Percentiles rank a stretch among this genome's conserved stretches.
phyloP scores from a whole-genome alignment of 805 yeast genomes.

The Wickerhamiella sergipiensis region DNA sequence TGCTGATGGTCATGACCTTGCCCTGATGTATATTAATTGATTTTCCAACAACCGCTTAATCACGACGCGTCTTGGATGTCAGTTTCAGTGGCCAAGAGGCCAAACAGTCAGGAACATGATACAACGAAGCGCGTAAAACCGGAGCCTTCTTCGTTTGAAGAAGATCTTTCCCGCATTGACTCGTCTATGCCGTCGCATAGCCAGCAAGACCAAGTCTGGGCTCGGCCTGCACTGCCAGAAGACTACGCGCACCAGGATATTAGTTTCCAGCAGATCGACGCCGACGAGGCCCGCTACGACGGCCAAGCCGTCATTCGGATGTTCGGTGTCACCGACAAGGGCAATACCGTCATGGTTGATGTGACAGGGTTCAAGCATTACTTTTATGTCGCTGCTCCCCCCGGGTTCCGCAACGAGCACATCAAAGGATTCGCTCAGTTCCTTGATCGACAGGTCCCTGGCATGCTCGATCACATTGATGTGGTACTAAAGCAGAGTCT shows the following conservation, averaged over 20 bases:
- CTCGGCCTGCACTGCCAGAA: conserved; percentile 41
- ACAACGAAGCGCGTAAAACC: conserved; percentile 1
- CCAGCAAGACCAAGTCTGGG: conserved; percentile 28
- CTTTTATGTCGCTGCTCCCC: conserved; percentile 82
- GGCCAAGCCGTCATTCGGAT: conserved; percentile 50
- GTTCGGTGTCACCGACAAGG: conserved; percentile 82
- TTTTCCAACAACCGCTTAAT: background rate
- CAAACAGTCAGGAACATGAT: background rate
- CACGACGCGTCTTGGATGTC: conserved; percentile 3
- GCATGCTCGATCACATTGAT: conserved; percentile 34
- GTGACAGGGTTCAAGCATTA: conserved; percentile 84
- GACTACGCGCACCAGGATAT: conserved; percentile 31
- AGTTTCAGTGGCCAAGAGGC: conserved; percentile 1
- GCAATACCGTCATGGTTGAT: conserved; percentile 79
- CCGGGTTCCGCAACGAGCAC: conserved; percentile 49
- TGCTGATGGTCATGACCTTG: background rate
- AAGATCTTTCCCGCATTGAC: conserved; percentile 29
- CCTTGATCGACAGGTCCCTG: conserved; percentile 21
- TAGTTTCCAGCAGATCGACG: conserved; percentile 70
- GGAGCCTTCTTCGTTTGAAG: conserved; percentile 37
- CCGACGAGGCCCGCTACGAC: conserved; percentile 61
- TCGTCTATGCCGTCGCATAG: conserved; percentile 27
- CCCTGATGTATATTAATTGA: background rate
- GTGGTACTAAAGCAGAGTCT: conserved; percentile 65
- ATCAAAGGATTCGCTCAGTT: conserved; percentile 36